A percentile compares a stretch with the other conserved stretches of the same genome.
Evolutionary conservation across 164 flowering plant genomes (phyloP).

Genomic region (Umbilicus rupestris): DNA sequence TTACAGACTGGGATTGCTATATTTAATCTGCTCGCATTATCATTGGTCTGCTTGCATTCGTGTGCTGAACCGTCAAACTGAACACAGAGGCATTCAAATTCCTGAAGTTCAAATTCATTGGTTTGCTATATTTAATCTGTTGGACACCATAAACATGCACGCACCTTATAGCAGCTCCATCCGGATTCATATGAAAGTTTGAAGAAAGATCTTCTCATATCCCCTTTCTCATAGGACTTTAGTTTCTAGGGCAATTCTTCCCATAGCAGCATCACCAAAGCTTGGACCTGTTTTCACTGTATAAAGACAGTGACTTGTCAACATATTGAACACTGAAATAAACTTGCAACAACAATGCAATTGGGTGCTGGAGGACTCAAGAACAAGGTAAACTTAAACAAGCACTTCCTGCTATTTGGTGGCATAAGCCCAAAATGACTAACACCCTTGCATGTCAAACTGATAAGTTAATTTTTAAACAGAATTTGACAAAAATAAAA

Average conservation of each 20-base stretch:
- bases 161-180: neutral
- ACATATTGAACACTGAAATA: neutral
- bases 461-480: too few relatives aligned
- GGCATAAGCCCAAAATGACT: too few relatives aligned
- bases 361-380: too few relatives aligned
- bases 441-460: too few relatives aligned
- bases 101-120: neutral
- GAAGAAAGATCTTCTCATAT: neutral
- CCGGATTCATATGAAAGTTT: neutral
- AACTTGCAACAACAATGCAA: neutral
- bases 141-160: neutral
- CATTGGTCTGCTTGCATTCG: neutral
- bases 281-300: neutral
- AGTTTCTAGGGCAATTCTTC: neutral
- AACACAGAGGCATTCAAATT: neutral
- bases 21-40: neutral
- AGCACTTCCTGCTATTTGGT: too few relatives aligned
- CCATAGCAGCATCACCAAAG: neutral
- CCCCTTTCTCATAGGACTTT: neutral
- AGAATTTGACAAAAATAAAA: too few relatives aligned
- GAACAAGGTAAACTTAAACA: too few relatives aligned
- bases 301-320: neutral
- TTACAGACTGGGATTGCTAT: neutral
- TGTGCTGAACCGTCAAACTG: conserved; percentile 5
- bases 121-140: too few relatives aligned